phyloP scores from a whole-genome alignment of 208 protist genomes.

The Porcisia hertigi region DNA sequence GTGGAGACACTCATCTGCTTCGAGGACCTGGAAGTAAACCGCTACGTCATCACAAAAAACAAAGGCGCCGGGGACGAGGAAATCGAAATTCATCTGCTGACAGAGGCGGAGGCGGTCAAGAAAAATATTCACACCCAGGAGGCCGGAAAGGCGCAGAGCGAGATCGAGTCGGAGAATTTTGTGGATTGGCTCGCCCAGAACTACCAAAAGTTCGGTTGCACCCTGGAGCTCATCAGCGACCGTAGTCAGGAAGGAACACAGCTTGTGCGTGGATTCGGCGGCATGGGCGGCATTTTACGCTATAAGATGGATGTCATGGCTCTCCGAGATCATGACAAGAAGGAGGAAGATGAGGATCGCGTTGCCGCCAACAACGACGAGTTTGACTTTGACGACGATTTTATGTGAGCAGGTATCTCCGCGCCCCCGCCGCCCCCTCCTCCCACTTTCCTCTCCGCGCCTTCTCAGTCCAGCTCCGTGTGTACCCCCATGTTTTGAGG shows the following conservation, averaged over 20 bases:
- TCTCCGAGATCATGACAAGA: conserved; percentile 88
- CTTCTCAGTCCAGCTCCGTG: background rate
- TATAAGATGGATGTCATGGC: conserved; percentile 92
- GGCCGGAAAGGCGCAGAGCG: conserved; percentile 84
- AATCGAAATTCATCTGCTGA: conserved; percentile 68
- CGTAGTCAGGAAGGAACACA: conserved; percentile 98
- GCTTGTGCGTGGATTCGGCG: conserved; percentile 98
- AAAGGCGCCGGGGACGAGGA: conserved; percentile 81
- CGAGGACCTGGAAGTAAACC: conserved; percentile 95
- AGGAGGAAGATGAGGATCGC: conserved; percentile 66
- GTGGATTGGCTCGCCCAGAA: conserved; percentile 99
- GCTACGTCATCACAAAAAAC: conserved; percentile 89
- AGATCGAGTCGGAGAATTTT: conserved; percentile 92
- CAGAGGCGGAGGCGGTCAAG: conserved; percentile 64
- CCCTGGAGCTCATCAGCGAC: conserved; percentile 94
- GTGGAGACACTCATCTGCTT: conserved; percentile 99
- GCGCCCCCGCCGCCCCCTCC: too few relatives aligned
- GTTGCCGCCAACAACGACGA: conserved; percentile 69
- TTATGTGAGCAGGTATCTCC: conserved; percentile 55
- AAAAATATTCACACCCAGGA: conserved; percentile 85
- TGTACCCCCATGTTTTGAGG: background rate
- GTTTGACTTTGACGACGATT: conserved; percentile 93
- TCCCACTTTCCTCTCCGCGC: background rate
- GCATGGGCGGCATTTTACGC: conserved; percentile 94
- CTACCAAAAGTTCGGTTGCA: conserved; percentile 98